A percentile compares a stretch with the other conserved stretches of the same genome.
Conservation (phyloP, 2,329 filamentous ascomycete genomes). For the Aspergillus aculeatinus region DNA sequence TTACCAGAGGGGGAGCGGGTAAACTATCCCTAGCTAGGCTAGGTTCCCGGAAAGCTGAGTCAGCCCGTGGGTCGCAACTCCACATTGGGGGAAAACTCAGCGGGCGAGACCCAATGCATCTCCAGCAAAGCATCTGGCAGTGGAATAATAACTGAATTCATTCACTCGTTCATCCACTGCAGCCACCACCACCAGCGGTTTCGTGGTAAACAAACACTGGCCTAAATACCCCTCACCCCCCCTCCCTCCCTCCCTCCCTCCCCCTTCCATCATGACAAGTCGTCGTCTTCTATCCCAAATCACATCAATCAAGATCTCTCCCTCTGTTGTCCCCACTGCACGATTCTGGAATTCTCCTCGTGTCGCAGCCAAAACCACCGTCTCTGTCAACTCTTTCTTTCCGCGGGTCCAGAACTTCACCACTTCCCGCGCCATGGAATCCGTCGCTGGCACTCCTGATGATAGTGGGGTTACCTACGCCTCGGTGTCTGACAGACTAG, state of each 20-base stretch:
- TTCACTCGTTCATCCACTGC: no score
- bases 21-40: no score
- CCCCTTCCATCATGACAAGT: not conserved
- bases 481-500: conserved; percentile 36
- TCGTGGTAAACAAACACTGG: no score
- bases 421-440: not conserved
- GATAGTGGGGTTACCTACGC: conserved; percentile 20
- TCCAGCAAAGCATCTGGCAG: no score
- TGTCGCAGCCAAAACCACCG: not conserved
- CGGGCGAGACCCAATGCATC: not conserved
- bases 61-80: not conserved
- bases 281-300: not conserved
- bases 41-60: no score
- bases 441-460: not conserved
- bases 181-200: no score
- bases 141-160: no score
- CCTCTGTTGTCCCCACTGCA: not conserved
- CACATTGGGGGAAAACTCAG: not conserved
- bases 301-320: not conserved
- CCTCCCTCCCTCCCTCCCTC: not conserved
- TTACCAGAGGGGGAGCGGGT: no score
- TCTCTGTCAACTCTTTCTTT: not conserved
- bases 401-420: not conserved
- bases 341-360: not conserved
- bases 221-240: not conserved